phyloP scores from a whole-genome alignment of 148 eudicot genomes.

The Chenopodium album region DNA sequence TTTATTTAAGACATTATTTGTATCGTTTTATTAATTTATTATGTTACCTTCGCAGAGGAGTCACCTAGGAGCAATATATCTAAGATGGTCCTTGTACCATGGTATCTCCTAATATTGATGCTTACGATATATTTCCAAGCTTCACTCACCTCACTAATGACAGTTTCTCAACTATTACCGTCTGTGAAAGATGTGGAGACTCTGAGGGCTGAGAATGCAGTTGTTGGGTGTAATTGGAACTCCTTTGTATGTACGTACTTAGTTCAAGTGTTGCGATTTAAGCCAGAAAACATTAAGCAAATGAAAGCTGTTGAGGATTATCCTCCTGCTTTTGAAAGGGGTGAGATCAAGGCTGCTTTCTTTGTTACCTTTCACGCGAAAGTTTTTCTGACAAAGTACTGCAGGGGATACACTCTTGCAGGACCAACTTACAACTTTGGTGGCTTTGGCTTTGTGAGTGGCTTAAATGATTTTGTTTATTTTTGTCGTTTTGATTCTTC shows the following conservation, averaged over 20 bases:
- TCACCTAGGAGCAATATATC: constrained; percentile 29
- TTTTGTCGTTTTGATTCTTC: not conserved
- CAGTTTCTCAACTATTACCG: constrained; percentile 31
- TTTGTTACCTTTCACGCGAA: constrained; percentile 38
- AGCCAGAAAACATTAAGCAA: constrained; percentile 24
- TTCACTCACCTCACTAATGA: constrained; percentile 38
- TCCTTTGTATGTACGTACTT: constrained; percentile 33
- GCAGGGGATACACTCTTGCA: constrained; percentile 30
- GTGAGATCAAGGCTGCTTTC: constrained; percentile 41
- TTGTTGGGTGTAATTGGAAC: constrained; percentile 36
- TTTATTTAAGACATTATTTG: not conserved
- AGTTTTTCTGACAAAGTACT: constrained; percentile 37
- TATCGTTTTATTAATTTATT: not conserved
- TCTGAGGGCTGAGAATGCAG: constrained; percentile 32
- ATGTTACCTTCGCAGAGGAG: constrained; percentile 23
- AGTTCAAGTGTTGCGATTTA: constrained; percentile 28
- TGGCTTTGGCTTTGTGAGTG: constrained; percentile 43
- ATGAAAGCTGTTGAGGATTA: constrained; percentile 29
- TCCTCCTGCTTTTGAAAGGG: constrained; percentile 31
- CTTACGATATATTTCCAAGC: constrained; percentile 37
- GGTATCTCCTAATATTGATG: constrained; percentile 35
- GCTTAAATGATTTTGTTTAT: not conserved
- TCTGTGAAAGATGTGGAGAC: constrained; percentile 25
- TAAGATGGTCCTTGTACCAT: constrained; percentile 33
- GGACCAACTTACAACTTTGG: constrained; percentile 38